Percentiles rank a stretch among this genome's conserved stretches.
phyloP scores from a whole-genome alignment of 1,284 basidiomycete genomes.

The Cutaneotrichosporon cutaneum region DNA sequence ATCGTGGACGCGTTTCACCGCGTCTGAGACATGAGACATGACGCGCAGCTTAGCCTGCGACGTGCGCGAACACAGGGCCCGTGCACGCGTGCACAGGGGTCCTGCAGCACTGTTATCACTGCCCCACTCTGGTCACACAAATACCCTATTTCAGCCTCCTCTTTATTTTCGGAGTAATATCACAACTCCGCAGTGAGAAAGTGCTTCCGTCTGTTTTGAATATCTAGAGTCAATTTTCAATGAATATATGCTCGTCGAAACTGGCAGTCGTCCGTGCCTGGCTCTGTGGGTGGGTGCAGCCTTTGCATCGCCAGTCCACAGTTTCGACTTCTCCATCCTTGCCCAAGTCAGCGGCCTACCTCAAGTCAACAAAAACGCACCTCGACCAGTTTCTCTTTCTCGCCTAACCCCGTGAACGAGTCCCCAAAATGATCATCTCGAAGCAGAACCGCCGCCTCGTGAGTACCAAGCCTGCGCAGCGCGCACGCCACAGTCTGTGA shows the following conservation, averaged over 20 bases:
- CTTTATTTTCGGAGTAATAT: background rate
- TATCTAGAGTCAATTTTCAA: background rate
- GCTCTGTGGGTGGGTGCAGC: background rate
- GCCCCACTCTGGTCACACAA: too few species aligned
- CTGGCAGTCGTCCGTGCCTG: background rate
- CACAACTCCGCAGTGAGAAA: background rate
- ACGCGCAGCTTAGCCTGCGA: too few species aligned
- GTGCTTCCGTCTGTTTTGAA: background rate
- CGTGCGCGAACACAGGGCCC: too few species aligned
- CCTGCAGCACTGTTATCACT: too few species aligned
- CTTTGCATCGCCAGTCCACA: background rate
- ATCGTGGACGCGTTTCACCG: too few species aligned
- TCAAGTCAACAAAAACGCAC: conserved; percentile 19
- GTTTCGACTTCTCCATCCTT: conserved; percentile 11
- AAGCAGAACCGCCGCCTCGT: conserved; percentile 51
- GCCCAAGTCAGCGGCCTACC: conserved; percentile 36
- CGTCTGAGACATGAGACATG: too few species aligned
- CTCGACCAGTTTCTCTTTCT: conserved; percentile 25
- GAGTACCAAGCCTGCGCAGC: conserved; percentile 23
- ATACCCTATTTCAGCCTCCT: too few species aligned
- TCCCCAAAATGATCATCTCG: conserved; percentile 47
- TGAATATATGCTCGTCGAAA: background rate
- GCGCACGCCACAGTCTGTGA: too few species aligned
- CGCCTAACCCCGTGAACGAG: conserved; percentile 15
- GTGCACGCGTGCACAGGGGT: too few species aligned